Base-by-base conservation (phyloP, 2,329 filamentous ascomycete genomes). In the Waltergamsia citrina region DNA sequence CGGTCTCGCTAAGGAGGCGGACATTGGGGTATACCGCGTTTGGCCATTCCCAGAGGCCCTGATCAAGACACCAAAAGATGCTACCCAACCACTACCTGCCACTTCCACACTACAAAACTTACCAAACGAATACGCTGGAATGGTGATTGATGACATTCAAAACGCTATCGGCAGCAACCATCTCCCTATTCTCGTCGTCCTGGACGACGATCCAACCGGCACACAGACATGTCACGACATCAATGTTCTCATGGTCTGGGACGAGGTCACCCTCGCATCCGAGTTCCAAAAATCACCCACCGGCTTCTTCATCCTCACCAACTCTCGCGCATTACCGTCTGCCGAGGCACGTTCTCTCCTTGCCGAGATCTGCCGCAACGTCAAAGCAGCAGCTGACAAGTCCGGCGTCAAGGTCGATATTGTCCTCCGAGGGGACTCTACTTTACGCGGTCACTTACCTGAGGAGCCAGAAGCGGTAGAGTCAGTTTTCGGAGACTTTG, bases 151-250 rank as follows among this genome's bases (percentile, higher is more conserved):
- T n/a, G n/a, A 24, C n/a, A 24, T 24, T 8, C 22, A 24, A 24
- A 24, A 24, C 8, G n/a, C 22, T n/a, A 24, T 24, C 22, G 8
- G 8, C 8, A 44, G 67, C 19, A 63, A 75, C 44, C 59, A 74
- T 4, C 71, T 75, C 45, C 53, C 55, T 10, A 45, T 53, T 7
- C 50, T 63, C 6, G 57, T 69, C 4, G 57, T 57, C 1, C 53
- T 68, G 5, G 71, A 74, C 37, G 71, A 75, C 40, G 71, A 75
- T 38, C 71, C 71, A 21, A 76, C 71, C 1, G 71, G 71, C 14
- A 76, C 71, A 0, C 72, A 77, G 43, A 77, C 72, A 5, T 41
- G 42, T 2, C 48, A 49, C 3, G 62, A 69, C 41, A 65, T 77
- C 38, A 51, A 58, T 32, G 69, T 76, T 2, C 55, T 77, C 15